Conservation (phyloP, 1,139 yeast species). For the Sugiyamaella xylanicola region DNA sequence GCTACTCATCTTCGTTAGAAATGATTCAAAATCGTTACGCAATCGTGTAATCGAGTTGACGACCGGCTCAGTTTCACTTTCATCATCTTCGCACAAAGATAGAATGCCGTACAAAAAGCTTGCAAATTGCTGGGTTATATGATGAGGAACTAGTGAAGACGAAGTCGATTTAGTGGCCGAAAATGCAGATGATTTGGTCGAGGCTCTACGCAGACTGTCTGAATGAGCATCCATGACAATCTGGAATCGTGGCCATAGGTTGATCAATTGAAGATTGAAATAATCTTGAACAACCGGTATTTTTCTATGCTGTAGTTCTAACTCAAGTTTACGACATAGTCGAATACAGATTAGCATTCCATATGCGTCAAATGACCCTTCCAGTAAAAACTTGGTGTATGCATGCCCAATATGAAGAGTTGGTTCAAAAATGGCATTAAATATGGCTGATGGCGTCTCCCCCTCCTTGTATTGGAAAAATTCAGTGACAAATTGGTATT, state of each 20-base stretch:
- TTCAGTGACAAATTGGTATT: conserved; percentile 70
- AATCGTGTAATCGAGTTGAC: conserved; percentile 67
- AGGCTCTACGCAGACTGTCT: conserved; percentile 57
- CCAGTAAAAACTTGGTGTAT: conserved; percentile 52
- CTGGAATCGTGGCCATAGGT: conserved; percentile 86
- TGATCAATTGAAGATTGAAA: conserved; percentile 63
- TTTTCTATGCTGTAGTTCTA: conserved; percentile 61
- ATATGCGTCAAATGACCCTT: conserved; percentile 66
- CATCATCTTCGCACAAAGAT: conserved; percentile 48
- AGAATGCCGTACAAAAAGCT: conserved; percentile 72
- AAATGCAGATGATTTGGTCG: conserved; percentile 38
- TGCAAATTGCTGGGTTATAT: conserved; percentile 77
- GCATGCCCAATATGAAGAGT: conserved; percentile 56
- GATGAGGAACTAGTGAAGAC: conserved; percentile 57
- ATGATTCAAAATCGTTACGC: conserved; percentile 76
- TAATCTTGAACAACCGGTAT: conserved; percentile 78
- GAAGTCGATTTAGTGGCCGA: conserved; percentile 35
- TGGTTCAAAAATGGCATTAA: conserved; percentile 52
- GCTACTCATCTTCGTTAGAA: conserved; percentile 63
- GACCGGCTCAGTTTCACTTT: conserved; percentile 62
- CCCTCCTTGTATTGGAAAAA: conserved; percentile 58
- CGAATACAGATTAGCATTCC: conserved; percentile 81
- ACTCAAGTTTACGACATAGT: conserved; percentile 63
- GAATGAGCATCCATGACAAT: conserved; percentile 74
- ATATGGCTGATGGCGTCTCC: conserved; percentile 48